These are phyloP conservation scores for Macrophomina phaseolina DNA, from an alignment of 2,329 filamentous ascomycete species.

Conservation along the genomic window DNA sequence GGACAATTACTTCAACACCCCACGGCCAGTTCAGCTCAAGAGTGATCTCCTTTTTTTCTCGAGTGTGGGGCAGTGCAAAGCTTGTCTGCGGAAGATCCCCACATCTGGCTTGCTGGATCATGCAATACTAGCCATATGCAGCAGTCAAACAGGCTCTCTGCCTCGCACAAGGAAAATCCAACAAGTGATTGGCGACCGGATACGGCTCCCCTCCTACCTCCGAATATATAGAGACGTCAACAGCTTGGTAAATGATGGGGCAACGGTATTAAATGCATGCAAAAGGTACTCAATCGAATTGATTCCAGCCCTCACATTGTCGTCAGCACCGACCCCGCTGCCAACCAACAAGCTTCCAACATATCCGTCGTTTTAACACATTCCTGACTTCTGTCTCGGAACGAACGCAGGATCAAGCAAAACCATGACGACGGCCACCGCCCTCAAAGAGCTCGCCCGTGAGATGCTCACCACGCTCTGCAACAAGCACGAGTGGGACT, in stretches of 20 bases:
- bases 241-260: background rate
- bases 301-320: too few relatives aligned
- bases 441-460: conserved; percentile 7
- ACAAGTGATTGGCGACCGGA: background rate
- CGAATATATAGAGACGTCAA: background rate
- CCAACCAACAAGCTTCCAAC: too few relatives aligned
- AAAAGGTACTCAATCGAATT: background rate
- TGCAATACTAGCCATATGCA: background rate
- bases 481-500: conserved; percentile 3
- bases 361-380: too few relatives aligned
- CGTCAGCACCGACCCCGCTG: background rate
- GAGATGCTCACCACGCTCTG: conserved; percentile 11
- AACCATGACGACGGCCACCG: background rate
- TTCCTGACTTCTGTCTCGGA: background rate
- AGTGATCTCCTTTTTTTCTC: too few relatives aligned
- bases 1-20: too few relatives aligned
- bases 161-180: background rate
- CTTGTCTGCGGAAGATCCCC: too few relatives aligned
- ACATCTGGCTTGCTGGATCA: background rate
- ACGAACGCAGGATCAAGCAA: background rate
- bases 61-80: too few relatives aligned
- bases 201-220: conserved; percentile 1
- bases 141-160: background rate
- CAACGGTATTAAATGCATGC: background rate
- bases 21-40: too few relatives aligned